Evolutionary conservation across 345 rosid genomes (phyloP), one percentile per base, ranked within the genome.

Genomic region (Populus euphratica): DNA sequence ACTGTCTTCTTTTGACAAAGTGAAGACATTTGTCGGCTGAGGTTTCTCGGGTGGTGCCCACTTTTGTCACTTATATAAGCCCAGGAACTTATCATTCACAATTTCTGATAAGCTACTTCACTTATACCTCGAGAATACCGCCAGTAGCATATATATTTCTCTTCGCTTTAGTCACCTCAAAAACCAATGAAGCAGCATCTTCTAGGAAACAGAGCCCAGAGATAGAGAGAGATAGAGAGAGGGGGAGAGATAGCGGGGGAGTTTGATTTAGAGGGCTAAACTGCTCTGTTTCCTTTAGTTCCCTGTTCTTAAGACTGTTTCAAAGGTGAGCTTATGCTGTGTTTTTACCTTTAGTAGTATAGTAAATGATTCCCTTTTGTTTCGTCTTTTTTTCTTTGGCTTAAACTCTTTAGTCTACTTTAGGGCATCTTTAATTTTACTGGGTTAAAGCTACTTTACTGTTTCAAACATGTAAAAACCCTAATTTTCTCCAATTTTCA

Each of bases 391-490:
- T 10, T 47, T 71, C 17, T 29, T 14, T 13, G 25, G 31, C 43
- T 3, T 20, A 47, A 27, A 74, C 33, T 25, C 49, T 49, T 7
- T 2, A 47, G 49, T 49, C 78, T 59, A 23, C 78, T 82, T 79
- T 72, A 29, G 9, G 52, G 68, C 77, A 72, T 72, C 75, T 68
- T 72, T 68, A 50, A 68, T 77, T 79, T 78, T 62, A 50, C 72
- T 69, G 63, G 73, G 72, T 56, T 77, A 80, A 80, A 74, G 83
- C 23, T 78, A 76, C 81, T 82, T 82, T 85, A 80, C 84, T 76
- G 73, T 68, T 78, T 70, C 56, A 64, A 41, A 76, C 70, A 6
- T 41, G 33, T 68, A 31, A 44, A 38, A 82, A 70, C 81, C 82
- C 82, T 74, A 74, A 67, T 70, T 76, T 69, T 73, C 16, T 35